A percentile compares a stretch with the other conserved stretches of the same genome.
phyloP scores from a whole-genome alignment of 139 green algal genomes.

The Chlamydomonas applanata region DNA sequence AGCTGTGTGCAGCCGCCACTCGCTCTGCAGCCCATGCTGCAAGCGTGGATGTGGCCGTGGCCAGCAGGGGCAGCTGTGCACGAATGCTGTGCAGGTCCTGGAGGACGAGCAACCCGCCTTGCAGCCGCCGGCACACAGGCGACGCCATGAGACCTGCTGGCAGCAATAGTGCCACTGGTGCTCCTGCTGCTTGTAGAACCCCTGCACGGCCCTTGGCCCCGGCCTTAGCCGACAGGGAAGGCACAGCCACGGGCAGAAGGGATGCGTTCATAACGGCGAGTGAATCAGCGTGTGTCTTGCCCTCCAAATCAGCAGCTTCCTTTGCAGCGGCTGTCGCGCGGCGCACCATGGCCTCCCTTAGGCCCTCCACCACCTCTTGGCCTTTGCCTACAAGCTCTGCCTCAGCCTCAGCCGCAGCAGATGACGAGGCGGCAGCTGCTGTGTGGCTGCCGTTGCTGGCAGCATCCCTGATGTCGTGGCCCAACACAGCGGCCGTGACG shows the following conservation, averaged over 20 bases:
- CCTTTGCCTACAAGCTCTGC: neutral
- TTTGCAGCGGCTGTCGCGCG: neutral
- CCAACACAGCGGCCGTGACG: slow-evolving; percentile 19
- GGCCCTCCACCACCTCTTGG: neutral
- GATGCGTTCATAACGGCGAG: too few species aligned
- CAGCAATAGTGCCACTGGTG: slow-evolving; percentile 28
- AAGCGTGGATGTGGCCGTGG: neutral
- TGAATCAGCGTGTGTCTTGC: neutral
- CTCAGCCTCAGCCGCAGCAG: slow-evolving; percentile 17
- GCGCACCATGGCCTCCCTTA: neutral
- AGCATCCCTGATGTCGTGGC: slow-evolving; percentile 2
- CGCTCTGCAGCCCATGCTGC: slow-evolving; percentile 7
- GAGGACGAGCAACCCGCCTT: slow-evolving; percentile 38
- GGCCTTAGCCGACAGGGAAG: too few species aligned
- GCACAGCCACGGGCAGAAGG: too few species aligned
- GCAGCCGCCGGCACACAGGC: slow-evolving; percentile 31
- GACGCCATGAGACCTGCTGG: slow-evolving; percentile 38
- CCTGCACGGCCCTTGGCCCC: too few species aligned
- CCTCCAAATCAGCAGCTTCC: neutral
- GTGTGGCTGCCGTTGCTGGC: slow-evolving; percentile 5
- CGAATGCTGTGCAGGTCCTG: slow-evolving; percentile 32
- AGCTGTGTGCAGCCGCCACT: too few species aligned
- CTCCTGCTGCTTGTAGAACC: neutral
- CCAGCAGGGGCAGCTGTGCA: slow-evolving; percentile 16
- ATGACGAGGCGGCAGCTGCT: slow-evolving; percentile 26